phyloP scores from a whole-genome alignment of 352 stramenopile genomes.

The Phytophthora idaei region DNA sequence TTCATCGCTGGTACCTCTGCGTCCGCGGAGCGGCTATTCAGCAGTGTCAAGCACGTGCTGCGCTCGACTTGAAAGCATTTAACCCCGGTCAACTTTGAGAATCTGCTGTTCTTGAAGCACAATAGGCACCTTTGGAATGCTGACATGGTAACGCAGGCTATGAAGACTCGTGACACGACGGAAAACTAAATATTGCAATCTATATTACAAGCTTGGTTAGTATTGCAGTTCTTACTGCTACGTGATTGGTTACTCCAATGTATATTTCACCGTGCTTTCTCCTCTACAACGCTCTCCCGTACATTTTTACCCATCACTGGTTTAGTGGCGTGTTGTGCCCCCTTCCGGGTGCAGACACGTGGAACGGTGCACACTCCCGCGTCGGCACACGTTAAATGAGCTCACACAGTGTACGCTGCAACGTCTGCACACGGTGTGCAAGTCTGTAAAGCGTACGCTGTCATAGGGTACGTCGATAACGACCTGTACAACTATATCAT shows the following conservation, averaged over 20 bases:
- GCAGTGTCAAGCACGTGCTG: neutral
- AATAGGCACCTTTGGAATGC: neutral
- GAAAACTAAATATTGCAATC: neutral
- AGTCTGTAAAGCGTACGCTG: too few relatives aligned
- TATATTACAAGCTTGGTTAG: neutral
- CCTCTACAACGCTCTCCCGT: neutral
- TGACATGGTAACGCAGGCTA: neutral
- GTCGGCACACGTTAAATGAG: too few relatives aligned
- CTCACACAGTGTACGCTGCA: too few relatives aligned
- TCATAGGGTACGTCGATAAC: too few relatives aligned
- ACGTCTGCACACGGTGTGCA: too few relatives aligned
- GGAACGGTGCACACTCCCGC: too few relatives aligned
- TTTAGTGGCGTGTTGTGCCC: too few relatives aligned
- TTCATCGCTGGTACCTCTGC: conserved; percentile 1
- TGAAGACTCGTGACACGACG: neutral
- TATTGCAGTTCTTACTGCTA: neutral
- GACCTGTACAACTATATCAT: too few relatives aligned
- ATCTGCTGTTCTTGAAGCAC: neutral
- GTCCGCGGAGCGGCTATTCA: neutral
- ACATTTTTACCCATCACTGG: neutral
- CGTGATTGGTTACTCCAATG: neutral
- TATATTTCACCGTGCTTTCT: neutral
- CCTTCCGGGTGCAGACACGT: too few relatives aligned
- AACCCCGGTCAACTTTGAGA: neutral
- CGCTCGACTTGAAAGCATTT: neutral